Percentiles rank a stretch among this genome's conserved stretches.
phyloP scores from a whole-genome alignment of 768 basidiomycete species.

The Termitomyces eurrhizus region DNA sequence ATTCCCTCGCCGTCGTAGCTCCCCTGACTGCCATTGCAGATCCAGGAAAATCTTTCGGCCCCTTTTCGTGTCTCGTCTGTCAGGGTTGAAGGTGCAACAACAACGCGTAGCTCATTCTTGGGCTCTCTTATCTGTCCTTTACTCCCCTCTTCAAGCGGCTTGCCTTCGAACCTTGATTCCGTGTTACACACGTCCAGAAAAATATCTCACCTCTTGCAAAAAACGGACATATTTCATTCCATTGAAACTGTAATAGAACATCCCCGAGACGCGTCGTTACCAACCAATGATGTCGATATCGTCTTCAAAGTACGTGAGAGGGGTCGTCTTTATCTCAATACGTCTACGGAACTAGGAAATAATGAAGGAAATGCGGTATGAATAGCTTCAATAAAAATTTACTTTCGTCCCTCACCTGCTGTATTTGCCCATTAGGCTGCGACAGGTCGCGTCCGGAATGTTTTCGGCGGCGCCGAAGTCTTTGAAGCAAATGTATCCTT shows the following conservation, averaged over 20 bases:
- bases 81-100: constrained; percentile 71
- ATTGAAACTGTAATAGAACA: constrained; percentile 63
- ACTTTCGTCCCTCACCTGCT: not conserved
- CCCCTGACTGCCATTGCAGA: constrained; percentile 33
- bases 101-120: constrained; percentile 80
- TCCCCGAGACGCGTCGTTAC: constrained; percentile 48
- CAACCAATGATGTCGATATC: constrained; percentile 68
- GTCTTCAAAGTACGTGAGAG: constrained; percentile 76
- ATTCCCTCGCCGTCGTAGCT: not conserved
- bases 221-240: constrained; percentile 73
- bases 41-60: constrained; percentile 61
- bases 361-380: constrained; percentile 91
- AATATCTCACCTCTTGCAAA: constrained; percentile 60
- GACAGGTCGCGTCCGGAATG: constrained; percentile 79
- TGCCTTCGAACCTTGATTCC: constrained; percentile 46
- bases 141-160: constrained; percentile 20
- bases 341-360: constrained; percentile 88
- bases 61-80: constrained; percentile 72
- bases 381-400: constrained; percentile 10
- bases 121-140: constrained; percentile 73
- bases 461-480: constrained; percentile 88
- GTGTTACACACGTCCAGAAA: constrained; percentile 67
- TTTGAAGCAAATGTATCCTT: constrained; percentile 79
- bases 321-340: constrained; percentile 73
- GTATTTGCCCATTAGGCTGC: constrained; percentile 45